phyloP scores from a whole-genome alignment of 2,329 filamentous ascomycete species.

The Colletotrichum godetiae region DNA sequence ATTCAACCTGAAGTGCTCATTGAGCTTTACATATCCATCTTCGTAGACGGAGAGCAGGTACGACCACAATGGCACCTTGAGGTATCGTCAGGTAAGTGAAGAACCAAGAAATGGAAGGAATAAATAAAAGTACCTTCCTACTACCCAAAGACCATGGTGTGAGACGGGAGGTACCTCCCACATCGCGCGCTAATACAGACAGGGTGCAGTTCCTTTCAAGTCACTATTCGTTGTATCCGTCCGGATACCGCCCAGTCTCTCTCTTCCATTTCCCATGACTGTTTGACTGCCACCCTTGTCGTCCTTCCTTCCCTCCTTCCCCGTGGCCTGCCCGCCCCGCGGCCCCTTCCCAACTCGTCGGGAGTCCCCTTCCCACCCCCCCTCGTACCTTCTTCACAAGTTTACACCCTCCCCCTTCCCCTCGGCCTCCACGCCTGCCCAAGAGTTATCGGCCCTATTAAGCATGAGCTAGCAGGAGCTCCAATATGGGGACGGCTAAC shows the following conservation, averaged over 20 bases:
- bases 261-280: neutral
- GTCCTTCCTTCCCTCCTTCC: conserved; percentile 10
- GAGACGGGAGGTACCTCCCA: neutral
- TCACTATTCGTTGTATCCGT: neutral
- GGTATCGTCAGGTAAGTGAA: neutral
- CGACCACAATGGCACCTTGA: neutral
- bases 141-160: neutral
- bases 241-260: neutral
- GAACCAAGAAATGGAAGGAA: neutral
- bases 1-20: neutral
- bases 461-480: conserved; percentile 31
- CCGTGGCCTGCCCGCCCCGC: conserved; percentile 28
- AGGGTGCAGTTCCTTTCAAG: conserved; percentile 8
- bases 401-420: neutral
- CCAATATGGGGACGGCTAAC: conserved; percentile 34
- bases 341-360: conserved; percentile 35
- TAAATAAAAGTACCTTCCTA: neutral
- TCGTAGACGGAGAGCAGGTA: neutral
- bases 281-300: neutral
- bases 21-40: neutral
- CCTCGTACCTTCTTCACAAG: no score
- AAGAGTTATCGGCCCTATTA: conserved; percentile 35
- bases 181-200: neutral
- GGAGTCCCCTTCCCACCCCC: conserved; percentile 15
- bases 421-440: conserved; percentile 11